Percentiles rank a stretch among this genome's conserved stretches.
Conservation (phyloP, 2,329 filamentous ascomycete genomes). For the Daldinia sp. region DNA sequence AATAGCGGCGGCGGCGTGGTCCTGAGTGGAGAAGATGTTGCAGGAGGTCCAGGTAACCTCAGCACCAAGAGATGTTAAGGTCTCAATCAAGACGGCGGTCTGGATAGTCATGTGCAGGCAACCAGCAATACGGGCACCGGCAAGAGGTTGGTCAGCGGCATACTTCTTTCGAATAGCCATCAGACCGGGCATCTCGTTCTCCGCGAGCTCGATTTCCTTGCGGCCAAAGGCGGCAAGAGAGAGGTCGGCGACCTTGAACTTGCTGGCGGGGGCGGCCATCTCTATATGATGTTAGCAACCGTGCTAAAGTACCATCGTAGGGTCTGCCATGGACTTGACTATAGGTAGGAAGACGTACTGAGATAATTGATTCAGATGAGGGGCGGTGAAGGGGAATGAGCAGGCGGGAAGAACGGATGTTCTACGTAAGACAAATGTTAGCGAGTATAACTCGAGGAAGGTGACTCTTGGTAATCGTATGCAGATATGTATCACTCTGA, state of each 20-base stretch:
- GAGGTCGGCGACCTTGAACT: slow-evolving; percentile 99
- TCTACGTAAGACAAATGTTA: background rate
- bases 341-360: slow-evolving; percentile 23
- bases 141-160: slow-evolving; percentile 88
- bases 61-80: slow-evolving; percentile 89
- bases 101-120: slow-evolving; percentile 99
- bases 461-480: background rate
- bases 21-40: slow-evolving; percentile 99
- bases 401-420: slow-evolving; percentile 10
- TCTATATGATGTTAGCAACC: slow-evolving; percentile 31
- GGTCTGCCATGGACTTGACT: background rate
- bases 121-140: slow-evolving; percentile 93
- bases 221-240: slow-evolving; percentile 97
- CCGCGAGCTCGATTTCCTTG: slow-evolving; percentile 98
- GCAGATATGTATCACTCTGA: background rate
- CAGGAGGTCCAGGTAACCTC: slow-evolving; percentile 99
- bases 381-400: slow-evolving; percentile 24
- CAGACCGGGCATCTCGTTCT: slow-evolving; percentile 96
- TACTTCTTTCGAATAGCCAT: slow-evolving; percentile 96
- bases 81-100: slow-evolving; percentile 99
- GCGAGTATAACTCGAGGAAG: background rate
- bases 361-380: slow-evolving; percentile 9
- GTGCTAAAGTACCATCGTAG: background rate
- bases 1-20: slow-evolving; percentile 97
- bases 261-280: slow-evolving; percentile 83